Base-by-base conservation (phyloP, 768 basidiomycete species). In the Fomitopsis pulvina region DNA sequence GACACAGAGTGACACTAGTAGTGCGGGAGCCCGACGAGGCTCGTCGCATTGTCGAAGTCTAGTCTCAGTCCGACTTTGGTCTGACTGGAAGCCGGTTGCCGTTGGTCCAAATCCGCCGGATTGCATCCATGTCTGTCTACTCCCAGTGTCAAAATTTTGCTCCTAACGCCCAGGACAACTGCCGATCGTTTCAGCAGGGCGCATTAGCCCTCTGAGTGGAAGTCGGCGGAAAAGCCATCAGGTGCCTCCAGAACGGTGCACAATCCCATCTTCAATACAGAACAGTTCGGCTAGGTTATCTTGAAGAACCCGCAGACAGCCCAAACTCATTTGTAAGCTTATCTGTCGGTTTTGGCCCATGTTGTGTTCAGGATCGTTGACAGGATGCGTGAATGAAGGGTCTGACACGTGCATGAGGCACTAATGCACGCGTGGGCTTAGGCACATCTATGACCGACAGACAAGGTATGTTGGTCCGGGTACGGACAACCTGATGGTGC, bases 401-500 rank as follows among this genome's bases (percentile, higher is more conserved):
- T 16, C 18, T 7, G 20, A 22, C n/a, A n/a, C 5, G 14, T 6
- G 14, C 5, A 37, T 5, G 34, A 37, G 14, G 14, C 14, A 9
- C 47, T 28, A 40, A 40, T 16, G 10, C 24, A 38, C 34, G 34
- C 10, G 28, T 12, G 8, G 16, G 38, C 8, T 16, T 48, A 96
- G 86, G 94, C 95, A 1, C 90, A 89, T 62, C 71, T 99, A 34
- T 85, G 87, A 53, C 89, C 92, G 1, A 94, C 94, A 16, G 95
- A 98, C 68, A 87, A 90, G 60, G 93, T 98, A 98, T 71, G 92
- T 98, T 41, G 95, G 94, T 61, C 94, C 95, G 11, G 95, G 95
- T 68, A 97, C 95, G 7, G 95, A 95, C 56, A 98, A 99, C 65
- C 67, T 98, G 61, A 97, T 96, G 0, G 85, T 96, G 18, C 77